Evolutionary conservation across 768 basidiomycete genomes (phyloP).

Genomic region (Tulasnella sp.): DNA sequence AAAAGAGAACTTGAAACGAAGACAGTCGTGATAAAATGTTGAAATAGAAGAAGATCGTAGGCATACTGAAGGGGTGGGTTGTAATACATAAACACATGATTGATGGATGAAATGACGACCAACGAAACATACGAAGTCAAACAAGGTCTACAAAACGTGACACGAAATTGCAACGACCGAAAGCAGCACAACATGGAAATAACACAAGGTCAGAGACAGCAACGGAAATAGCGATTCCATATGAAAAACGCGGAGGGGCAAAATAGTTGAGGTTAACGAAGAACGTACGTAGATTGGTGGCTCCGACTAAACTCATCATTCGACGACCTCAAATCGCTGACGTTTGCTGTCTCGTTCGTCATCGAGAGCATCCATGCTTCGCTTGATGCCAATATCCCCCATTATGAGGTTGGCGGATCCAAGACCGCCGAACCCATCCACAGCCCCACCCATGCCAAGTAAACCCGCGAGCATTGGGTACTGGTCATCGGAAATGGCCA

Average conservation of each 20-base stretch:
- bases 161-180: background rate
- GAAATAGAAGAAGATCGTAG: background rate
- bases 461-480: conserved; percentile 68
- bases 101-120: background rate
- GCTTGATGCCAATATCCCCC: conserved; percentile 23
- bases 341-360: conserved; percentile 41
- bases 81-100: background rate
- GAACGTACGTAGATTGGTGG: no score
- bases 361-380: conserved; percentile 29
- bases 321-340: conserved; percentile 48
- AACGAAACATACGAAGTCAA: background rate
- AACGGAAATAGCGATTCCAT: background rate
- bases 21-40: background rate
- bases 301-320: no score
- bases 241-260: background rate
- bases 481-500: conserved; percentile 83
- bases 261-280: background rate
- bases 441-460: conserved; percentile 38
- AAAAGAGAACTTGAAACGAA: background rate
- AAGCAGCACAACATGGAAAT: background rate
- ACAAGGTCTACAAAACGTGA: background rate
- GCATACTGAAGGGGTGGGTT: background rate
- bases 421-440: conserved; percentile 43
- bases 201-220: background rate
- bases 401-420: conserved; percentile 21